A percentile compares a stretch with the other conserved stretches of the same genome.
Conservation (phyloP, 139 green algal genomes). For the Chlorella ohadii region DNA sequence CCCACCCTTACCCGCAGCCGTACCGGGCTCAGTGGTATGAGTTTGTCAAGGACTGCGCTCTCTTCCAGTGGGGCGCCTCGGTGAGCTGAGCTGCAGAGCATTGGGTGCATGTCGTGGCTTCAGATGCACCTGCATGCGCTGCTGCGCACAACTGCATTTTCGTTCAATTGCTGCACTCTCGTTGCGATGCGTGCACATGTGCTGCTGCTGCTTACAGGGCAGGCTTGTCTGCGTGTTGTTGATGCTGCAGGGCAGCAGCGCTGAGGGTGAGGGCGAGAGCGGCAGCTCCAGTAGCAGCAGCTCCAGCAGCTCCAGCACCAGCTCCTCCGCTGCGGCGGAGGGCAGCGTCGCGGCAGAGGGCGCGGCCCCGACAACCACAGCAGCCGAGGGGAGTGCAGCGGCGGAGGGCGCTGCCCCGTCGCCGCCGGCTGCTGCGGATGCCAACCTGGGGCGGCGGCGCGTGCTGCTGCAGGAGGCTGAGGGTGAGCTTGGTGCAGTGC, state of each 20-base stretch:
- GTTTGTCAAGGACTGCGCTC: slow-evolving; percentile 36
- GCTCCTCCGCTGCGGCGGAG: not conserved
- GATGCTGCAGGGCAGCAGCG: not conserved
- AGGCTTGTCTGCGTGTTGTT: not conserved
- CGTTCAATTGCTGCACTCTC: no score
- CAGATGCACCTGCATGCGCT: no score
- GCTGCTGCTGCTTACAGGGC: no score
- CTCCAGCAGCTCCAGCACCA: not conserved
- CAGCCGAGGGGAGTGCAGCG: not conserved
- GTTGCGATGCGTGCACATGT: no score
- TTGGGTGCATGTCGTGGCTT: no score
- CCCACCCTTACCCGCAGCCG: not conserved
- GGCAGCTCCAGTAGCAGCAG: not conserved
- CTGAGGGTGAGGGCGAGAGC: slow-evolving; percentile 4
- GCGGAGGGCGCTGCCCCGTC: not conserved
- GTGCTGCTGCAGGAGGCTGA: slow-evolving; percentile 33
- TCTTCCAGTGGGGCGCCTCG: slow-evolving; percentile 31
- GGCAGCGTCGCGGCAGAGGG: not conserved
- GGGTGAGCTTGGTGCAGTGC: no score
- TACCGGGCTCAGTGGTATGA: slow-evolving; percentile 29
- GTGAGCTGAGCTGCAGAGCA: not conserved
- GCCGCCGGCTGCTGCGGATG: not conserved
- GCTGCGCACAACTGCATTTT: no score
- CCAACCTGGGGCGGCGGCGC: slow-evolving; percentile 4
- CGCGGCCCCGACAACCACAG: not conserved